These are phyloP conservation scores for Colletotrichum eremochloae DNA, from an alignment of 2,329 filamentous ascomycete genomes.

Conservation along the genomic window DNA sequence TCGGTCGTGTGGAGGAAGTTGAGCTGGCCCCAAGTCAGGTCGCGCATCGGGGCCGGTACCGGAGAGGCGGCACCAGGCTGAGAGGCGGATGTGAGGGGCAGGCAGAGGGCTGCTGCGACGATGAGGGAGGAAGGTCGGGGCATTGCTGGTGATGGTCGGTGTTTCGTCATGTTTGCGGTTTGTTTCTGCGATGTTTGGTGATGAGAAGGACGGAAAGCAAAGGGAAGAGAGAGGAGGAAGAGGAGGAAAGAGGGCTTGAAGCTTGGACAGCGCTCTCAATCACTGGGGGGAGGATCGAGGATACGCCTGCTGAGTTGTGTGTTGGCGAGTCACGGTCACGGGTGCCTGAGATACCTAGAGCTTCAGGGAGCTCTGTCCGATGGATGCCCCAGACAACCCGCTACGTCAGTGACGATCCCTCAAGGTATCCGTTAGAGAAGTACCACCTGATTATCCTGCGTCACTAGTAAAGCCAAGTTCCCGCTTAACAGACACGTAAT, in stretches of 20 bases:
- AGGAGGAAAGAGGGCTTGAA: neutral
- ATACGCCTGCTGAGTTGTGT: conserved; percentile 5
- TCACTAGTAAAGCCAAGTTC: accelerated
- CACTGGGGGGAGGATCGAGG: conserved; percentile 6
- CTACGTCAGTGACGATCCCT: conserved; percentile 37
- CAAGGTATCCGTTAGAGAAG: conserved; percentile 20
- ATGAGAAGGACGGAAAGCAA: neutral
- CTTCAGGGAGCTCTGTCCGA: conserved; percentile 16
- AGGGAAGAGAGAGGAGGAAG: neutral
- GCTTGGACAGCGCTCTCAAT: neutral
- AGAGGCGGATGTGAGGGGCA: conserved; percentile 60
- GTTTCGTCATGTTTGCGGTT: conserved; percentile 15
- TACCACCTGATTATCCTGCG: neutral
- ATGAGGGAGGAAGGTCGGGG: conserved; percentile 23
- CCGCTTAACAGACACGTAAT: conserved; percentile 5
- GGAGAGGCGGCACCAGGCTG: conserved; percentile 88
- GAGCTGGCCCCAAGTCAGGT: conserved; percentile 91
- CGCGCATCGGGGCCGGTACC: conserved; percentile 83
- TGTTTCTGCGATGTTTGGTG: neutral
- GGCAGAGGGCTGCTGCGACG: conserved; percentile 46
- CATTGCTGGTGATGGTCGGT: conserved; percentile 21
- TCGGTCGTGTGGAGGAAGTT: conserved; percentile 98
- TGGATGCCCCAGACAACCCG: conserved; percentile 26
- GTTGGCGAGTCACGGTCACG: conserved; percentile 39
- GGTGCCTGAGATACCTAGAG: conserved; percentile 30